These are phyloP conservation scores for Debaryomyces castellii DNA, from an alignment of 805 yeast species.

Conservation along the genomic window DNA sequence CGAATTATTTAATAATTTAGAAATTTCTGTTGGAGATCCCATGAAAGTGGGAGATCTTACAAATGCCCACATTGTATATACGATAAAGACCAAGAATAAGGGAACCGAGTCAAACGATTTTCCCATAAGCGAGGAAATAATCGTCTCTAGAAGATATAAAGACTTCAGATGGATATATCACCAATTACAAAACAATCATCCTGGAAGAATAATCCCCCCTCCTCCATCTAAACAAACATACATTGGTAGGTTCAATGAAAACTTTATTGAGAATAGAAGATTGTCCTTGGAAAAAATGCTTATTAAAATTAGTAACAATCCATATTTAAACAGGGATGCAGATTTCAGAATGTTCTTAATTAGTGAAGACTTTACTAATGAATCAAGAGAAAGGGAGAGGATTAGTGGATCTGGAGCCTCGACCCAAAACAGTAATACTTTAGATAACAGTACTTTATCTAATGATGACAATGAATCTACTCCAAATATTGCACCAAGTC, in stretches of 20 bases:
- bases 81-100: conserved; percentile 63
- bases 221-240: conserved; percentile 96
- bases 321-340: conserved; percentile 60
- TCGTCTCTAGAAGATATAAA: conserved; percentile 79
- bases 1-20: conserved; percentile 31
- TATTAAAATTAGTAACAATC: conserved; percentile 58
- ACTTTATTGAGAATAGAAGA: conserved; percentile 83
- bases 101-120: conserved; percentile 31
- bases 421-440: conserved; percentile 28
- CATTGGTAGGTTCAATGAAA: conserved; percentile 87
- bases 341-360: conserved; percentile 80
- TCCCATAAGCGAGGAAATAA: conserved; percentile 32
- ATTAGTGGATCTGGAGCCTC: conserved; percentile 55
- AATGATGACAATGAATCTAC: conserved; percentile 9
- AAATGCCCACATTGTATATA: conserved; percentile 83
- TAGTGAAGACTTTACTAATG: conserved; percentile 65
- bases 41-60: conserved; percentile 88
- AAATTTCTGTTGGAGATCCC: conserved; percentile 84
- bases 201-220: conserved; percentile 83
- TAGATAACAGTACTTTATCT: conserved; percentile 26
- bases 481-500: conserved; percentile 2
- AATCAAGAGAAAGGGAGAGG: conserved; percentile 69
- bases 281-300: conserved; percentile 86
- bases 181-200: conserved; percentile 80
- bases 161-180: conserved; percentile 95